Evolutionary conservation across 148 eudicot species (phyloP).

Genomic region (Nepenthes gracilis): DNA sequence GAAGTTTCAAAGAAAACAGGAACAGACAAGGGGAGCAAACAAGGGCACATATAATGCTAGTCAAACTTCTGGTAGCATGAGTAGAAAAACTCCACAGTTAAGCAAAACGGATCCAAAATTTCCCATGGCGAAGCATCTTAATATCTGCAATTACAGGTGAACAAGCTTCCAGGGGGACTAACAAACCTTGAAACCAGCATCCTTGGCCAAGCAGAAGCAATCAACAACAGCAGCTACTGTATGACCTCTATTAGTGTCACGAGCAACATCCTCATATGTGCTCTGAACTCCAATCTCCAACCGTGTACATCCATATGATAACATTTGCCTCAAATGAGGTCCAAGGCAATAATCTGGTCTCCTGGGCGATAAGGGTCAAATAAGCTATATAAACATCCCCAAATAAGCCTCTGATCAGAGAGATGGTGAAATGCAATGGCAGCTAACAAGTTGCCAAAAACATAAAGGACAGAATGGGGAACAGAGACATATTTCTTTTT

Average conservation of each 20-base stretch:
- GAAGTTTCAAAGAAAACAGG: too few species aligned
- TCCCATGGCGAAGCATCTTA: neutral
- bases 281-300: constrained; percentile 99
- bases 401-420: too few species aligned
- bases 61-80: too few species aligned
- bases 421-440: too few species aligned
- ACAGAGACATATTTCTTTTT: too few species aligned
- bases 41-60: too few species aligned
- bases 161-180: constrained; percentile 2
- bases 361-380: constrained; percentile 23
- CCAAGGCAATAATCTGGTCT: constrained; percentile 99
- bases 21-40: too few species aligned
- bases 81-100: too few species aligned
- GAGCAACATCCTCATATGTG: constrained; percentile 98
- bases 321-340: constrained; percentile 97
- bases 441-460: too few species aligned
- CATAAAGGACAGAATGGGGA: too few species aligned
- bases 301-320: constrained; percentile 88
- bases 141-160: constrained; percentile 1
- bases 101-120: too few species aligned
- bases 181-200: constrained; percentile 96
- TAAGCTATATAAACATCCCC: neutral
- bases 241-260: constrained; percentile 97
- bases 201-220: constrained; percentile 96
- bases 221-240: constrained; percentile 99